These are phyloP conservation scores for Thermomyces lanuginosus DNA, from an alignment of 2,329 filamentous ascomycete genomes.

Conservation along the genomic window DNA sequence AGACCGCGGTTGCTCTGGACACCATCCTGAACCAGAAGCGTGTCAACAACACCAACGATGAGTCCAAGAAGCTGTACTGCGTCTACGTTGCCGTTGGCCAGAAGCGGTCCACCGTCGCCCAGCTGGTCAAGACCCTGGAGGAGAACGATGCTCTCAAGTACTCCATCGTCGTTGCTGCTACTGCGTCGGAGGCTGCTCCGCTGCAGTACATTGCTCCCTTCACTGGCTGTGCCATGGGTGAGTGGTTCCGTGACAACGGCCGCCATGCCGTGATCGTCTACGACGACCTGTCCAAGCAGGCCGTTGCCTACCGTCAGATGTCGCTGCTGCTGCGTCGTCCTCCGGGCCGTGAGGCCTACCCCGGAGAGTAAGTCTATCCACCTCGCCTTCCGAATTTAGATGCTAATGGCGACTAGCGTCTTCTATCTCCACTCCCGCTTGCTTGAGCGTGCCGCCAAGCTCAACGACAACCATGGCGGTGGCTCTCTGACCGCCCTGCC, in stretches of 20 bases:
- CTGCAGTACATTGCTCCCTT: constrained; percentile 91
- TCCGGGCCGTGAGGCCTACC: constrained; percentile 97
- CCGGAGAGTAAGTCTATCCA: constrained; percentile 53
- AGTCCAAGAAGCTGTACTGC: constrained; percentile 98
- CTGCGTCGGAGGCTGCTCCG: constrained; percentile 89
- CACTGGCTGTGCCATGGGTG: constrained; percentile 52
- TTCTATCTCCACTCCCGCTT: constrained; percentile 99
- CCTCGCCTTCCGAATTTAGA: constrained; percentile 5
- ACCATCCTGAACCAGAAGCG: constrained; percentile 98
- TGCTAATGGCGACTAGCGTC: constrained; percentile 36
- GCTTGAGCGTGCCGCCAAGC: constrained; percentile 97
- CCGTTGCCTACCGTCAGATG: constrained; percentile 97
- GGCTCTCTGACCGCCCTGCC: constrained; percentile 95
- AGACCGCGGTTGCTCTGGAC: constrained; percentile 96
- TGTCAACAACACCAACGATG: constrained; percentile 77
- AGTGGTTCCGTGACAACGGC: constrained; percentile 68
- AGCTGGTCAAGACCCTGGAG: constrained; percentile 98
- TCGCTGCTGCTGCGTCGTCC: constrained; percentile 93
- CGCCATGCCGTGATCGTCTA: constrained; percentile 81
- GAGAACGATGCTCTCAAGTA: constrained; percentile 99
- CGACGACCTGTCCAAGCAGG: constrained; percentile 96
- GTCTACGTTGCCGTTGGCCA: constrained; percentile 98
- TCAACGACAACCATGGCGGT: constrained; percentile 87
- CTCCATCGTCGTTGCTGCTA: constrained; percentile 81
- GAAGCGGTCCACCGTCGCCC: constrained; percentile 98